phyloP scores from a whole-genome alignment of 805 yeast species.

The Ogataea parapolymorpha region DNA sequence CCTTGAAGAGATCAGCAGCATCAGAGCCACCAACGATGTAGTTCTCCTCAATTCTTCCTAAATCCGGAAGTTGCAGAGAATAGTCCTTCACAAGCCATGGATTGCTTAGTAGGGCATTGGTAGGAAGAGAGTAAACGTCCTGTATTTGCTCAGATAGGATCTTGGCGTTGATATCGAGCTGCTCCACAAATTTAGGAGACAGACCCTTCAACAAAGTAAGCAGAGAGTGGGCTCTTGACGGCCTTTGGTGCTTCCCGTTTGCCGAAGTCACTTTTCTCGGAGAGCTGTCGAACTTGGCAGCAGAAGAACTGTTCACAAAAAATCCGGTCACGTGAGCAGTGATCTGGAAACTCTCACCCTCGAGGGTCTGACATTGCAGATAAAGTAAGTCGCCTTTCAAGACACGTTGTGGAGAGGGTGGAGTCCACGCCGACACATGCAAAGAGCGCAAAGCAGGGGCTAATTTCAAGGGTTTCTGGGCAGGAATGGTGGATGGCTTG shows the following conservation, averaged over 20 bases:
- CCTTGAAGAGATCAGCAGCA: conserved; percentile 57
- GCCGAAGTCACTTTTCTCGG: conserved; percentile 32
- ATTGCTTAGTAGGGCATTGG: conserved; percentile 54
- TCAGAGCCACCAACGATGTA: conserved; percentile 54
- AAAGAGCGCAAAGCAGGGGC: conserved; percentile 54
- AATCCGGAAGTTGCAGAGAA: conserved; percentile 42
- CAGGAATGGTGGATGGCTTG: conserved; percentile 18
- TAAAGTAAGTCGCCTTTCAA: conserved; percentile 78
- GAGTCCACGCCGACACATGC: conserved; percentile 76
- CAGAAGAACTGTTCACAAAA: conserved; percentile 67
- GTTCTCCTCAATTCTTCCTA: conserved; percentile 56
- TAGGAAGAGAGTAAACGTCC: conserved; percentile 59
- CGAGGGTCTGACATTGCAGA: conserved; percentile 71
- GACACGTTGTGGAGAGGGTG: conserved; percentile 64
- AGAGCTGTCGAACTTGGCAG: conserved; percentile 67
- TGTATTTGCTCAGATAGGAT: conserved; percentile 43
- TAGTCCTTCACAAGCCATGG: conserved; percentile 70
- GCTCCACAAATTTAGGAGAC: conserved; percentile 59
- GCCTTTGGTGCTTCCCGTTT: conserved; percentile 29
- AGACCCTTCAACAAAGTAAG: conserved; percentile 57
- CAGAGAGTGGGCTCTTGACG: conserved; percentile 47
- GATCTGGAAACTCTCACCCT: conserved; percentile 73
- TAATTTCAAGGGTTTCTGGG: conserved; percentile 33
- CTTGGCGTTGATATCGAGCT: conserved; percentile 50
- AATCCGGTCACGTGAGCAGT: conserved; percentile 81